Evolutionary conservation across 2,329 filamentous ascomycete species (phyloP), one percentile per base, ranked within the genome.

Genomic region (Pestalotiopsis sp.): DNA sequence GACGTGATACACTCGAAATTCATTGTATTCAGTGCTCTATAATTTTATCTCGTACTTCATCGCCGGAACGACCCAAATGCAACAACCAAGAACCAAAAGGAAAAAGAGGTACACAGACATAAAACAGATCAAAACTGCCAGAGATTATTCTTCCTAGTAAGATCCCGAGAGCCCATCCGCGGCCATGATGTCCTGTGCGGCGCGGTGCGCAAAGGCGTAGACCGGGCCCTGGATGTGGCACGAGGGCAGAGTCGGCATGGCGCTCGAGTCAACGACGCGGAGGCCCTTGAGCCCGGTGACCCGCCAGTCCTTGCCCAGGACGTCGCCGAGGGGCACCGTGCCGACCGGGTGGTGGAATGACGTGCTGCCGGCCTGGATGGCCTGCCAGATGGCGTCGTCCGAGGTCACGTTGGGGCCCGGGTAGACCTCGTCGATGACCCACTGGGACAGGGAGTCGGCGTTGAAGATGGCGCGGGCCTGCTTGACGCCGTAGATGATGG

Each of bases 251-350:
- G 20, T n/a, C 9, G 61, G 61, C 12, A 49, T 12, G 9, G 61
- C 20, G 61, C 61, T 64, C 3, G 61, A 64, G 20, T 57, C 63
- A 7, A 64, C 61, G 4, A 64, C 61, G 20, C 61, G 61, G 39
- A 64, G 12, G 61, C 20, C 20, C n/a, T 64, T 64, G 17, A 64
- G 31, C 9, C 61, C 61, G 11, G 39, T 64, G 61, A 64, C 25
- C 7, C 13, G 17, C 61, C 61, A 64, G n/a, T 64, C 25, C 12
- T 23, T 64, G 31, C 25, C 25, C 13, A 64, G 23, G 9, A 49
- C 61, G 14, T 49, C 41, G 4, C 61, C 61, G 13, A n/a, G 36
- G 17, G 31, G 12, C 13, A 49, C 39, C 1, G 61, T 64, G n/a
- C 61, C 61, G 31, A 64, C 61, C 14, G 39, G 36, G 25, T 64